Conservation (phyloP, 75 land plant genomes). For the Gnetum montanum region DNA sequence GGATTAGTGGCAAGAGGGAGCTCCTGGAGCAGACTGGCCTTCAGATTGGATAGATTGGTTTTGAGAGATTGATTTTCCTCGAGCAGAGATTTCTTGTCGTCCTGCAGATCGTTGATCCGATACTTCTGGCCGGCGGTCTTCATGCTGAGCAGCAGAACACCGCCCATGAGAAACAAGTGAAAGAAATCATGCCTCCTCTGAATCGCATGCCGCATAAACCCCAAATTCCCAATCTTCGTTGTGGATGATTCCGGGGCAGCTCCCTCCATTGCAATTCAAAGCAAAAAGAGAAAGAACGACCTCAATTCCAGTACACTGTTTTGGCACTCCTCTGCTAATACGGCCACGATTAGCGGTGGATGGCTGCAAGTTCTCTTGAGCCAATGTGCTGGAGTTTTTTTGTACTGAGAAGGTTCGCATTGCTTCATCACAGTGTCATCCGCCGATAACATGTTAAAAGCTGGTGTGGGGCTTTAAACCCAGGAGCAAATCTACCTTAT, state of each 20-base stretch:
- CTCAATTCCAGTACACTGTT: too few relatives aligned
- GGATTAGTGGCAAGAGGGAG: conserved; percentile 29
- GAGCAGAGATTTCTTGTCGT: conserved; percentile 36
- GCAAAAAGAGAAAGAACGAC: too few relatives aligned
- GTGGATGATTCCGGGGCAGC: not conserved
- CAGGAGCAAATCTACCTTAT: too few relatives aligned
- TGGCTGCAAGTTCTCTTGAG: too few relatives aligned
- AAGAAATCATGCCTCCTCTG: conserved; percentile 43
- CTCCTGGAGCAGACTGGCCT: conserved; percentile 30
- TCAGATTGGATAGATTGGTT: conserved; percentile 23
- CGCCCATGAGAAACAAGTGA: conserved; percentile 47
- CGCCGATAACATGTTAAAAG: too few relatives aligned
- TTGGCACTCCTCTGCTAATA: too few relatives aligned
- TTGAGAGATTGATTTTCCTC: conserved; percentile 32
- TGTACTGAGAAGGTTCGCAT: too few relatives aligned
- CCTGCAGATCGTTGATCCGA: conserved; percentile 36
- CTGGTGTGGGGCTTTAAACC: too few relatives aligned
- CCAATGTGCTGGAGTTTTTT: too few relatives aligned
- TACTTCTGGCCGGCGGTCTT: conserved; percentile 51
- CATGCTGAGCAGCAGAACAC: conserved; percentile 42
- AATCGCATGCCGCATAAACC: conserved; percentile 25
- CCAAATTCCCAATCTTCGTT: not conserved
- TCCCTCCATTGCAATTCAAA: not conserved
- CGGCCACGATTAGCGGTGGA: too few relatives aligned
- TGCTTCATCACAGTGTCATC: too few relatives aligned